Evolutionary conservation across 2,329 filamentous ascomycete genomes (phyloP).

Genomic region (Penicillium polonicum): DNA sequence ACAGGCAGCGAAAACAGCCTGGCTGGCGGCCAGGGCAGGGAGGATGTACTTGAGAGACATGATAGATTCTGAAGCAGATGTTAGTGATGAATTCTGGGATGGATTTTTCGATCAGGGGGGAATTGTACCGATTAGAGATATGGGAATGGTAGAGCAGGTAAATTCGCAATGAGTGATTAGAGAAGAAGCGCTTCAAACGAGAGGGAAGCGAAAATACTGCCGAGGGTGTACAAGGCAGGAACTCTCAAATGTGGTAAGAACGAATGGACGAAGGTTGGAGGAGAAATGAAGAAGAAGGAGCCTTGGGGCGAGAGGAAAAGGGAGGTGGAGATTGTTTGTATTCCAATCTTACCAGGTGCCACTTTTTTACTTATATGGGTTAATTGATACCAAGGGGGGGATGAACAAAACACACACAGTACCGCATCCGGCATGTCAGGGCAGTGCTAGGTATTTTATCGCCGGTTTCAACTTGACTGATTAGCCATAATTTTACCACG

Average conservation of each 20-base stretch:
- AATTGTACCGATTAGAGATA: conserved; percentile 25
- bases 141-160: conserved; percentile 29
- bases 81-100: conserved; percentile 3
- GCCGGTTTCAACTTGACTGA: neutral
- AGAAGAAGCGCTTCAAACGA: conserved; percentile 20
- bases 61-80: conserved; percentile 15
- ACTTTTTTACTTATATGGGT: conserved; percentile 9
- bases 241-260: conserved; percentile 24
- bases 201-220: conserved; percentile 28
- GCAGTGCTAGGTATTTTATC: conserved; percentile 4
- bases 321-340: conserved; percentile 30
- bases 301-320: conserved; percentile 26
- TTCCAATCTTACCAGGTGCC: conserved; percentile 20
- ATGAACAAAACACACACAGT: conserved; percentile 18
- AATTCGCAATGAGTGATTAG: conserved; percentile 10
- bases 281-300: conserved; percentile 37
- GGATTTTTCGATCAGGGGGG: conserved; percentile 6
- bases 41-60: conserved; percentile 59
- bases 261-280: conserved; percentile 29
- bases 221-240: neutral
- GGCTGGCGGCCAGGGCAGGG: conserved; percentile 55
- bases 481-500: neutral
- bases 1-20: conserved; percentile 51
- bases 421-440: conserved; percentile 18
- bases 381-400: conserved; percentile 12